Conservation (phyloP, 768 basidiomycete genomes). For the Hygrocybe coccinea region DNA sequence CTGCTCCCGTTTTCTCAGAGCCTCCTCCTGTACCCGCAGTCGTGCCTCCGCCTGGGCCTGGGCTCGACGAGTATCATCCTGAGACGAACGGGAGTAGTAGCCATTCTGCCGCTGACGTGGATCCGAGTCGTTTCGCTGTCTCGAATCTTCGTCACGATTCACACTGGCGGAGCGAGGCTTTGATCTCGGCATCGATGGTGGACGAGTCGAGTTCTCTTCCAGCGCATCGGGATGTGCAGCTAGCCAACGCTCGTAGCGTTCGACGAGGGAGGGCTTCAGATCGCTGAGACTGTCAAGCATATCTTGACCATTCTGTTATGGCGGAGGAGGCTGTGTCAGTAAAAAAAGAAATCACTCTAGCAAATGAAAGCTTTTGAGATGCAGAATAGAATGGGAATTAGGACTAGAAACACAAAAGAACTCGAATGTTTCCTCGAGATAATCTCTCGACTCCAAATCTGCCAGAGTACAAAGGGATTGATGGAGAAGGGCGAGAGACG, state of each 20-base stretch:
- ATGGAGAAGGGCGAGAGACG: background rate
- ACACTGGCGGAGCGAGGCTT: background rate
- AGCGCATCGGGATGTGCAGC: slow-evolving; percentile 38
- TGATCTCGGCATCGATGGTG: slow-evolving; percentile 11
- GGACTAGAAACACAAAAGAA: too few relatives aligned
- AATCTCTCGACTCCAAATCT: too few relatives aligned
- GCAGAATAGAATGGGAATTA: background rate
- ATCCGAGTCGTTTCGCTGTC: background rate
- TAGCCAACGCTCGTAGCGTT: slow-evolving; percentile 60
- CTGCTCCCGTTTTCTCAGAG: slow-evolving; percentile 8
- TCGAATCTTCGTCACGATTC: slow-evolving; percentile 6
- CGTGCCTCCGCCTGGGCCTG: slow-evolving; percentile 18
- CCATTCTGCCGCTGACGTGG: background rate
- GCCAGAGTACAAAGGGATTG: too few relatives aligned
- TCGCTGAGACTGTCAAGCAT: slow-evolving; percentile 62
- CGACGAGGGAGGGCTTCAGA: slow-evolving; percentile 60
- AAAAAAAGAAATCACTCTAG: background rate
- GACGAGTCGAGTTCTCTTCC: slow-evolving; percentile 22
- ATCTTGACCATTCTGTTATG: slow-evolving; percentile 65
- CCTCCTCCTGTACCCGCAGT: slow-evolving; percentile 17
- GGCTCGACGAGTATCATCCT: background rate
- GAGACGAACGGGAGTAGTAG: background rate
- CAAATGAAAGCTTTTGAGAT: background rate
- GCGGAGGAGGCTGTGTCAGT: slow-evolving; percentile 11
- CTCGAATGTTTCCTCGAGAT: too few relatives aligned